These are phyloP conservation scores for Gracilariopsis chorda DNA, from an alignment of 23 red algal species.

Conservation along the genomic window DNA sequence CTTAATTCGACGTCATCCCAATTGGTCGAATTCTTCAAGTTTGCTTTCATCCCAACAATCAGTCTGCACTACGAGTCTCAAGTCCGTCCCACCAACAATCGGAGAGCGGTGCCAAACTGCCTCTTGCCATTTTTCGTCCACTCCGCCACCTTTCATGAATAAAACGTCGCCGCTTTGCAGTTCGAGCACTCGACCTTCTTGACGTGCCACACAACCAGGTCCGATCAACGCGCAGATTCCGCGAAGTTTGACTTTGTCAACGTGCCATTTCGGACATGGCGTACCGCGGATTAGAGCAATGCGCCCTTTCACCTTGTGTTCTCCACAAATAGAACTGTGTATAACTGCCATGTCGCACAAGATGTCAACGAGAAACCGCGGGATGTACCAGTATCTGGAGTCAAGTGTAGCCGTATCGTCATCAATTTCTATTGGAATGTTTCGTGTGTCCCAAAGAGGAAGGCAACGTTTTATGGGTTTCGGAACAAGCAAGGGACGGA, in stretches of 20 bases:
- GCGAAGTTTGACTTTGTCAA: constrained; percentile 56
- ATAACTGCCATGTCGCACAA: constrained; percentile 20
- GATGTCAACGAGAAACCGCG: not conserved
- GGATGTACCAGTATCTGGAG: not conserved
- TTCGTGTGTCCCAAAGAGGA: not conserved
- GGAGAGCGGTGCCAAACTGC: constrained; percentile 53
- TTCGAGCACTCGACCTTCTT: not conserved
- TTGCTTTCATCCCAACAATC: constrained; percentile 20
- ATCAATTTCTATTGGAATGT: not conserved
- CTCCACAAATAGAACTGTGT: not conserved
- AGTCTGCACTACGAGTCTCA: constrained; percentile 39
- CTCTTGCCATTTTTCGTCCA: not conserved
- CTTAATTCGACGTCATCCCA: too few relatives aligned
- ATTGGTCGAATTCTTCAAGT: too few relatives aligned
- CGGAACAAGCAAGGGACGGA: not conserved
- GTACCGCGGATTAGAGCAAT: constrained; percentile 34
- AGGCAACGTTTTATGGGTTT: not conserved
- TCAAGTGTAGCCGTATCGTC: not conserved
- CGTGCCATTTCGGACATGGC: constrained; percentile 70
- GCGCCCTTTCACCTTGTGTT: constrained; percentile 1
- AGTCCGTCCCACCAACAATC: not conserved
- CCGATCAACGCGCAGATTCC: constrained; percentile 35
- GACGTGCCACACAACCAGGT: constrained; percentile 7
- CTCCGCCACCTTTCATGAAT: constrained; percentile 34
- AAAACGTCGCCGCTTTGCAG: constrained; percentile 25